These are phyloP conservation scores for Lentinula raphanica DNA, from an alignment of 768 basidiomycete genomes.

Conservation along the genomic window DNA sequence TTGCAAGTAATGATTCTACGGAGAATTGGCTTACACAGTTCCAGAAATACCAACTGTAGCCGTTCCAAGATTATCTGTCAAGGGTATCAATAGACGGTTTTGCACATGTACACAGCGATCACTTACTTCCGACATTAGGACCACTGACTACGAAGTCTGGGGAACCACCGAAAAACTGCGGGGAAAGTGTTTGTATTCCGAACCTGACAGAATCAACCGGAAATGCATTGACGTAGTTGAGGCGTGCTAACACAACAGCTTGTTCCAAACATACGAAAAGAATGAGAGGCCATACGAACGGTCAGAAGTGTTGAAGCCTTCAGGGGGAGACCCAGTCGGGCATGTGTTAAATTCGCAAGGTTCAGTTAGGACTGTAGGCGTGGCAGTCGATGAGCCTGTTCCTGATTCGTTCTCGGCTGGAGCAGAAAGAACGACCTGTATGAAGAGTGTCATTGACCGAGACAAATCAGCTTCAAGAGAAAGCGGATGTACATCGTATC, in stretches of 20 bases:
- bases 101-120: not conserved
- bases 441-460: not conserved
- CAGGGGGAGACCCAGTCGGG: conserved; percentile 34
- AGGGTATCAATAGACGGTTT: not conserved
- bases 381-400: conserved; percentile 34
- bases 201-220: conserved; percentile 30
- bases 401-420: conserved; percentile 44
- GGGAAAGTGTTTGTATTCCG: conserved; percentile 43
- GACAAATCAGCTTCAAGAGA: not conserved
- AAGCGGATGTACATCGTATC: conserved; percentile 30
- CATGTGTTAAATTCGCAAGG: conserved; percentile 41
- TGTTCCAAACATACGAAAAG: not conserved
- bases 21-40: conserved; percentile 24
- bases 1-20: no score
- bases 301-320: conserved; percentile 35
- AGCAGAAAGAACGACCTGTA: conserved; percentile 38
- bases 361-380: conserved; percentile 23
- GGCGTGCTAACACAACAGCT: conserved; percentile 16
- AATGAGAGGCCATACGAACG: conserved; percentile 15
- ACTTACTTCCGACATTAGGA: conserved; percentile 40
- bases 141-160: conserved; percentile 45
- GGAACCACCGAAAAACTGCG: conserved; percentile 30
- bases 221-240: conserved; percentile 34
- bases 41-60: conserved; percentile 30
- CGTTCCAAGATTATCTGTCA: conserved; percentile 4